A percentile compares a stretch with the other conserved stretches of the same genome.
Evolutionary conservation across 2,329 filamentous ascomycete species (phyloP).

Genomic region (Sclerotiophoma versabilis): DNA sequence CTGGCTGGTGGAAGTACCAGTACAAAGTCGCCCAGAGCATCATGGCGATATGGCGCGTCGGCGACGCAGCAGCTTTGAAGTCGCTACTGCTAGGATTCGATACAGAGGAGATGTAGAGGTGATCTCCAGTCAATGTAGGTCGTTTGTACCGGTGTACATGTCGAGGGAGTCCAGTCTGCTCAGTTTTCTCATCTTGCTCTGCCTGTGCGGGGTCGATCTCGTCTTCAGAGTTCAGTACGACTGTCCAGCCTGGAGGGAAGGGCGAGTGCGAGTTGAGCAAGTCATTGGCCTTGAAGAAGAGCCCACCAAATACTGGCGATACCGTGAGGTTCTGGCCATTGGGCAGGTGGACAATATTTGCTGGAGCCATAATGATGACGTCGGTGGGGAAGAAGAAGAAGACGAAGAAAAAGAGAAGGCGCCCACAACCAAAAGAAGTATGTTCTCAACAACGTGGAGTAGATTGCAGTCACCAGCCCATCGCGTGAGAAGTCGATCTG

Average conservation of each 20-base stretch:
- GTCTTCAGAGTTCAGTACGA: conserved; percentile 78
- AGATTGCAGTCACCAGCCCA: conserved; percentile 23
- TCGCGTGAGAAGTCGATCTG: conserved; percentile 25
- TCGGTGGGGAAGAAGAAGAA: conserved; percentile 38
- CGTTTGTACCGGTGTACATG: conserved; percentile 70
- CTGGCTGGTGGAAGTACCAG: conserved; percentile 95
- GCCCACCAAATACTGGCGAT: conserved; percentile 86
- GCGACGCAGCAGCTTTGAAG: conserved; percentile 79
- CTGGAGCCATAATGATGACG: conserved; percentile 50
- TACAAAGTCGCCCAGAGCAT: conserved; percentile 94
- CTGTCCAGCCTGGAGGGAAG: conserved; percentile 88
- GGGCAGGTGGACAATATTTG: conserved; percentile 71
- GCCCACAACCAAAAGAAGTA: background rate
- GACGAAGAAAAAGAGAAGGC: conserved; percentile 4
- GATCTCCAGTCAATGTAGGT: conserved; percentile 80
- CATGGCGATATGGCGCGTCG: conserved; percentile 90
- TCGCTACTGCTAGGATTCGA: conserved; percentile 82
- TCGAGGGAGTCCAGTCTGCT: conserved; percentile 39
- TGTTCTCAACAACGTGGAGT: background rate
- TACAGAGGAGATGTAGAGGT: conserved; percentile 89
- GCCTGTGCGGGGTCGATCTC: conserved; percentile 39
- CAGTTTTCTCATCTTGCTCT: conserved; percentile 43
- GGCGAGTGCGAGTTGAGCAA: conserved; percentile 69
- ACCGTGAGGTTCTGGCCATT: conserved; percentile 87
- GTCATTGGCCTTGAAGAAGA: conserved; percentile 86